phyloP scores from a whole-genome alignment of 75 land plant genomes.

The Sequoiadendron giganteum region DNA sequence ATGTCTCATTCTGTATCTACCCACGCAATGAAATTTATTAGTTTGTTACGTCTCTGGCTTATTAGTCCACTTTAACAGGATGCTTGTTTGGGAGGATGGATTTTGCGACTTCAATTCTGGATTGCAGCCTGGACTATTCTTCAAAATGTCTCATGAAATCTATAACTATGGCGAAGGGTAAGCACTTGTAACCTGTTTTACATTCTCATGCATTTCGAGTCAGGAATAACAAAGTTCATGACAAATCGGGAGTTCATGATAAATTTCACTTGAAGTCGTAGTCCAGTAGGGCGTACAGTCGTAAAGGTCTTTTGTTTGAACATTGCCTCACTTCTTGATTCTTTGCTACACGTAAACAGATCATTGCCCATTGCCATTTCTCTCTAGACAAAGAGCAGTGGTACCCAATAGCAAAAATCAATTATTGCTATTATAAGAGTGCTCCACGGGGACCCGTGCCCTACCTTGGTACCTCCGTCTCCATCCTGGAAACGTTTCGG shows the following conservation, averaged over 20 bases:
- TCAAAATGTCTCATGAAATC: slow-evolving; percentile 96
- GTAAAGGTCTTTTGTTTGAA: background rate
- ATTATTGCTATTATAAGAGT: too few relatives aligned
- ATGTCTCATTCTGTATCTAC: background rate
- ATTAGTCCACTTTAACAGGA: slow-evolving; percentile 36
- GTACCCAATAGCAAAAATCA: background rate
- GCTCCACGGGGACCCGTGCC: too few relatives aligned
- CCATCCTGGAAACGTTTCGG: too few relatives aligned
- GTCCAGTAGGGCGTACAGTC: background rate
- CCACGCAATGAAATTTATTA: background rate
- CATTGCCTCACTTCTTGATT: background rate
- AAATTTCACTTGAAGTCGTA: background rate
- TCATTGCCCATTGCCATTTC: background rate
- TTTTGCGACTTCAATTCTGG: slow-evolving; percentile 75
- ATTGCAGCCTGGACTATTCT: slow-evolving; percentile 82
- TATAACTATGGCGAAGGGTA: slow-evolving; percentile 97
- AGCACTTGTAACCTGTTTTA: background rate
- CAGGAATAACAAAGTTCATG: background rate
- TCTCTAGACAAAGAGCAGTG: too few relatives aligned
- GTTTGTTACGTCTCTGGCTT: background rate
- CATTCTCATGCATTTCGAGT: background rate
- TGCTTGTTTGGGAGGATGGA: slow-evolving; percentile 92
- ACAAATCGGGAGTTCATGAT: too few relatives aligned
- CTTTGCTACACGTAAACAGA: background rate
- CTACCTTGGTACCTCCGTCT: too few relatives aligned